Evolutionary conservation across 73 alveolate species (phyloP), one percentile per base, ranked within the genome.

Genomic region (Breviolum minutum): DNA sequence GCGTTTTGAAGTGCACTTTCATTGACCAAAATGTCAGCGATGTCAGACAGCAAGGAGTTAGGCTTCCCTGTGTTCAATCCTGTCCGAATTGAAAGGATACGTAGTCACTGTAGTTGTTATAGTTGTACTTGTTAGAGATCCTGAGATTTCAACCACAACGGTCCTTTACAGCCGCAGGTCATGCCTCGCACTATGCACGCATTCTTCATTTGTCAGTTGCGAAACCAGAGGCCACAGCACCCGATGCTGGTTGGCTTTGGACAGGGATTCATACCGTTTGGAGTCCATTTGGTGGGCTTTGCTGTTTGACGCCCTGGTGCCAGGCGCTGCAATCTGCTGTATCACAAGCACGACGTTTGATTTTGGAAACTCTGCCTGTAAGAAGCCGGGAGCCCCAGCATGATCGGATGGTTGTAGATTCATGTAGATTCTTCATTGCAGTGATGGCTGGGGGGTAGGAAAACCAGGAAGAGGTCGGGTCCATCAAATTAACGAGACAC

Each of bases 171-270:
- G 54, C 54, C 3, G 54, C 77, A 92, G 98, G 98, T 7, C 90
- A 92, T 74, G 98, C 98, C 5, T 32, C 98, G 19, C 98, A 92
- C 66, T 92, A 92, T 68, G 98, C 90, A 22, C 98, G 98, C 13
- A 74, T 92, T 8, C 54, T 92, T 48, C 98, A 92, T 54, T 68
- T 92, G 26, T 92, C 98, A 16, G 98, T 92, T 61, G 73, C 98
- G 29, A 27, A 64, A 62, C 81, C 86, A 27, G 90, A 79, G 80
- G 97, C 30, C 12, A 5, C 2, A 60, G 30, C 3, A 40, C 54
- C 54, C 54, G 54, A 40, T 40, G 54, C 5, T 40, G 0, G 54
- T 40, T 40, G 54, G 54, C 54, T 40, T 40, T 3, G 54, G 54
- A 40, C 54, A 40, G 54, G 54, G 3, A 40, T 40, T 40, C 54